Evolutionary conservation across 1,139 yeast genomes (phyloP).

Genomic region (Hansenula sp.): DNA sequence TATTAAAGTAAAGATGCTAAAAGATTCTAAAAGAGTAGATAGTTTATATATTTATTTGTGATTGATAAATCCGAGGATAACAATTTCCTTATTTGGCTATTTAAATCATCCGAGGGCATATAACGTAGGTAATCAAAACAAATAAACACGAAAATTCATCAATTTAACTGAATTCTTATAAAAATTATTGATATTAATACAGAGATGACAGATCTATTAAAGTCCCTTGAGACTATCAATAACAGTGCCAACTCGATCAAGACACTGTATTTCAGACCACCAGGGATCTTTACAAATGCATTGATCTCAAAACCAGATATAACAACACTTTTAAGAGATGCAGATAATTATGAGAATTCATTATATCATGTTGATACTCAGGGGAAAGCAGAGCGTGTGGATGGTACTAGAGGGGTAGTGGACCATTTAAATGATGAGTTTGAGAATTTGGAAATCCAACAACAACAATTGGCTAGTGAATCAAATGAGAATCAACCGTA

Average conservation of each 20-base stretch:
- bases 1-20: too few species aligned
- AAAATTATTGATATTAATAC: too few species aligned
- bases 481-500: constrained; percentile 5
- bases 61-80: too few species aligned
- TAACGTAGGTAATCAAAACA: too few species aligned
- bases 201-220: constrained; percentile 12
- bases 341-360: constrained; percentile 48
- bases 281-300: constrained; percentile 67
- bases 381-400: constrained; percentile 20
- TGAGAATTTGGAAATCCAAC: constrained; percentile 17
- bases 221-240: constrained; percentile 14
- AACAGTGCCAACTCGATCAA: constrained; percentile 26
- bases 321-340: constrained; percentile 56
- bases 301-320: constrained; percentile 50
- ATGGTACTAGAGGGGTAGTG: constrained; percentile 21
- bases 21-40: too few species aligned
- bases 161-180: too few species aligned
- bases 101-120: too few species aligned
- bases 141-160: too few species aligned
- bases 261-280: constrained; percentile 40
- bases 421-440: constrained; percentile 20
- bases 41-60: too few species aligned
- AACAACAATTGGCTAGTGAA: constrained; percentile 1
- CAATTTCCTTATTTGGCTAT: too few species aligned
- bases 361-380: constrained; percentile 37